Conservation (phyloP, 805 yeast genomes). For the Candida ponderosae region DNA sequence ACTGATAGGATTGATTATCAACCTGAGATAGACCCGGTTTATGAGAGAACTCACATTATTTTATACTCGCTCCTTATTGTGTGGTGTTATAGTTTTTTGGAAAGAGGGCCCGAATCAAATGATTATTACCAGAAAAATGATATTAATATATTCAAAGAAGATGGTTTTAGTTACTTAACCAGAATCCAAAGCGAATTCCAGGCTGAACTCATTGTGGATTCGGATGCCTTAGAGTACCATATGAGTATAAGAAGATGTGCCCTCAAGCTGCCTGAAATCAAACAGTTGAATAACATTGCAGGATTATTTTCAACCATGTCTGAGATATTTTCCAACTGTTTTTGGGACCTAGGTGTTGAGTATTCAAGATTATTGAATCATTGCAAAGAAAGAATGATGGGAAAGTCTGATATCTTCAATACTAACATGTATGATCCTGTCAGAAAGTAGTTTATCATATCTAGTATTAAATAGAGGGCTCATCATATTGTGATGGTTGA, state of each 20-base stretch:
- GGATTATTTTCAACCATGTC: constrained; percentile 42
- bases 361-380: constrained; percentile 38
- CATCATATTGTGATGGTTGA: too few relatives aligned
- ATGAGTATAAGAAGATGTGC: constrained; percentile 7
- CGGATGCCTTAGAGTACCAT: constrained; percentile 2
- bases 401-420: constrained; percentile 31
- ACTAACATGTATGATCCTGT: constrained; percentile 33
- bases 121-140: background rate
- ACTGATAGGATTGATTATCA: constrained; percentile 32
- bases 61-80: constrained; percentile 21
- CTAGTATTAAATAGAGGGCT: too few relatives aligned
- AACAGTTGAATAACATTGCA: constrained; percentile 30
- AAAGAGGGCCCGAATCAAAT: constrained; percentile 34
- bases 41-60: constrained; percentile 24
- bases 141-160: constrained; percentile 19
- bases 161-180: constrained; percentile 20
- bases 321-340: constrained; percentile 26
- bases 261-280: constrained; percentile 1
- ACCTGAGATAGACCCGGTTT: constrained; percentile 41
- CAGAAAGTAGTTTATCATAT: too few relatives aligned
- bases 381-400: constrained; percentile 44
- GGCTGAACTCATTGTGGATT: constrained; percentile 4
- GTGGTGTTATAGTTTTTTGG: constrained; percentile 40
- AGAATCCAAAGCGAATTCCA: constrained; percentile 27
- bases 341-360: constrained; percentile 47